Evolutionary conservation across 306 rosid species (phyloP), one percentile per base, ranked within the genome.

Genomic region (Hippophae rhamnoides): DNA sequence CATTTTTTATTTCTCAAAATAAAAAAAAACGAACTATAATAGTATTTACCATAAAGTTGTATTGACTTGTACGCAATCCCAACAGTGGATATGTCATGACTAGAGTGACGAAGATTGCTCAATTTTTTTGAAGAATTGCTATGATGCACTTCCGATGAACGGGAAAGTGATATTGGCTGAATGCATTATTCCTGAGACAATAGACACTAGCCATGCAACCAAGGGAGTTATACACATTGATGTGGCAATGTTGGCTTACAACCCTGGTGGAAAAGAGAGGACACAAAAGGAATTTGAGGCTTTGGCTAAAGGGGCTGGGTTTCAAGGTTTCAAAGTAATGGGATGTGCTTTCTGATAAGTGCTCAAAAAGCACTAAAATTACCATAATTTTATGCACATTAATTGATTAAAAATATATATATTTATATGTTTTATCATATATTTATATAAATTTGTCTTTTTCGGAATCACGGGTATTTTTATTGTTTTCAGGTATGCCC

Each of bases 181-280:
- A 10, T 46, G 58, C 10, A 9, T 66, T 76, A 70, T 62, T 61
- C 73, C 73, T 1, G 54, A 18, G 5, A 9, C n/a, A 9, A 61
- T 71, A 13, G 74, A 71, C 18, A 62, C 25, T 31, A 71, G 45
- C 2, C 27, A 23, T 41, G 31, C 40, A 6, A 52, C 8, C 23
- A 58, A 43, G 7, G 13, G 47, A 49, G 47, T 55, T 0, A 46
- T 62, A 0, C 45, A 52, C 11, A 13, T 27, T 7, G 77, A 76
- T 25, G 43, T 76, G 13, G 0, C 52, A 0, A 76, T 67, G 77
- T 50, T 63, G 45, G 51, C 71, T 38, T 71, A 57, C 13, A 53
- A 14, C 43, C 74, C 70, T 1, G 65, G 74, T 58, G 81, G 77
- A 26, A 71, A 63, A 50, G 81, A 76, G 56, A 60, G 77, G 42